Percentiles rank a stretch among this genome's conserved stretches.
Evolutionary conservation across 345 rosid species (phyloP).

Genomic region (Lenwebbia sp.): DNA sequence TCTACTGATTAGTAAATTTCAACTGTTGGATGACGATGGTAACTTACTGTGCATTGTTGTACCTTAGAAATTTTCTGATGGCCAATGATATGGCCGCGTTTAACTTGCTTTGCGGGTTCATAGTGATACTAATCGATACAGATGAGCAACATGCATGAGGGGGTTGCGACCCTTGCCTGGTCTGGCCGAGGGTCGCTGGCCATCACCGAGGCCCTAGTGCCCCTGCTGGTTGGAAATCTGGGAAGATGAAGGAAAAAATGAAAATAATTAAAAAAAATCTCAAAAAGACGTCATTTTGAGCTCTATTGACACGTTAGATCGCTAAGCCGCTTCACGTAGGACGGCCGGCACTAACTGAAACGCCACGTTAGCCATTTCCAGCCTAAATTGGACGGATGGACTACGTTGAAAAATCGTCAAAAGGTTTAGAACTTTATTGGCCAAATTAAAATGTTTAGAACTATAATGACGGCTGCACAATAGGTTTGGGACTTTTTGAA

Average conservation of each 20-base stretch:
- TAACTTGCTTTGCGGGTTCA: not conserved
- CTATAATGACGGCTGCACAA: not conserved
- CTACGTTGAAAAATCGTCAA: not conserved
- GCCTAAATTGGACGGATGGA: not conserved
- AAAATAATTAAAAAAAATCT: not conserved
- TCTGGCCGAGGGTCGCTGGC: not conserved
- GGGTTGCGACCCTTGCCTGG: not conserved
- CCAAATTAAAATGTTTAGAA: not conserved
- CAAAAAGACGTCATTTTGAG: not conserved
- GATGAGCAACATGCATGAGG: not conserved
- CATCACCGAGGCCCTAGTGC: not conserved
- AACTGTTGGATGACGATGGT: not conserved
- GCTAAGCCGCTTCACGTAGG: accelerated
- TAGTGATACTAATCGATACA: not conserved
- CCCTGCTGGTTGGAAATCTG: not conserved
- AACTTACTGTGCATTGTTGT: not conserved
- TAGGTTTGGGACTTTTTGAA: not conserved
- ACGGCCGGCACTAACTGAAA: accelerated
- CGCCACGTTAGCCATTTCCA: not conserved
- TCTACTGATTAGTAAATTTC: not conserved
- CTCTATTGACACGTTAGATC: not conserved
- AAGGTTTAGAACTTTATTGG: not conserved
- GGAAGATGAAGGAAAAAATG: not conserved
- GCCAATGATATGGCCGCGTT: not conserved
- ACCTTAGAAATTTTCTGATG: no score